These are phyloP conservation scores for Apiotrichum gamsii DNA, from an alignment of 1,284 basidiomycete species.

Conservation along the genomic window DNA sequence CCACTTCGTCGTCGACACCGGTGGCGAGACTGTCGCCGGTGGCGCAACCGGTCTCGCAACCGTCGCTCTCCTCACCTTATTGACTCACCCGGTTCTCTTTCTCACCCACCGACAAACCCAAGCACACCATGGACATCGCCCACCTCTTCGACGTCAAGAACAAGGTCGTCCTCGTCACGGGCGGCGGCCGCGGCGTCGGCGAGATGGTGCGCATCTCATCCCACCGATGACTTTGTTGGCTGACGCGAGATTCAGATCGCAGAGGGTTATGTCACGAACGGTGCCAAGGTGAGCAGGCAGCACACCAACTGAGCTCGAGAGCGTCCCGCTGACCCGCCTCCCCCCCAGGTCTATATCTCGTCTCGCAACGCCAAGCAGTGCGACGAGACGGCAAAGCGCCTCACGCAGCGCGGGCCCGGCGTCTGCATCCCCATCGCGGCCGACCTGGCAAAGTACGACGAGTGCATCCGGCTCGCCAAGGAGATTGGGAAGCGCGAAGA, in stretches of 20 bases:
- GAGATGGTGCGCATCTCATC: conserved; percentile 64
- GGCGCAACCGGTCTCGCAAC: too few species aligned
- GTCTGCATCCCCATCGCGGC: conserved; percentile 57
- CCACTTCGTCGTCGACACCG: too few species aligned
- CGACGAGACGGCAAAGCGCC: conserved; percentile 54
- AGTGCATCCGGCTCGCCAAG: conserved; percentile 55
- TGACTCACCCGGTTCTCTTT: background rate
- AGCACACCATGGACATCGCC: background rate
- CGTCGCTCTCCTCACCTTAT: too few species aligned
- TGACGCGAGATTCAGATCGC: conserved; percentile 56
- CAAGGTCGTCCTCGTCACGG: conserved; percentile 59
- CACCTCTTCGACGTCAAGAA: conserved; percentile 16
- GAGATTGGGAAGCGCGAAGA: conserved; percentile 55
- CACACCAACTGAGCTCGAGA: too few species aligned
- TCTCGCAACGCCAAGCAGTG: conserved; percentile 58
- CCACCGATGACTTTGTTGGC: too few species aligned
- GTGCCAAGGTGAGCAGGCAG: conserved; percentile 52
- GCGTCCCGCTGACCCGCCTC: too few species aligned
- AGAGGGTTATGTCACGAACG: conserved; percentile 60
- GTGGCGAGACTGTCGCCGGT: too few species aligned
- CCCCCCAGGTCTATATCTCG: conserved; percentile 57
- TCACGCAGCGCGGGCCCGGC: conserved; percentile 56
- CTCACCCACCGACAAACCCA: background rate
- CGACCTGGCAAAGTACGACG: conserved; percentile 57
- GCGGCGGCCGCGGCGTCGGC: conserved; percentile 65